phyloP scores from a whole-genome alignment of 164 flowering plant genomes.

The Santalum album region DNA sequence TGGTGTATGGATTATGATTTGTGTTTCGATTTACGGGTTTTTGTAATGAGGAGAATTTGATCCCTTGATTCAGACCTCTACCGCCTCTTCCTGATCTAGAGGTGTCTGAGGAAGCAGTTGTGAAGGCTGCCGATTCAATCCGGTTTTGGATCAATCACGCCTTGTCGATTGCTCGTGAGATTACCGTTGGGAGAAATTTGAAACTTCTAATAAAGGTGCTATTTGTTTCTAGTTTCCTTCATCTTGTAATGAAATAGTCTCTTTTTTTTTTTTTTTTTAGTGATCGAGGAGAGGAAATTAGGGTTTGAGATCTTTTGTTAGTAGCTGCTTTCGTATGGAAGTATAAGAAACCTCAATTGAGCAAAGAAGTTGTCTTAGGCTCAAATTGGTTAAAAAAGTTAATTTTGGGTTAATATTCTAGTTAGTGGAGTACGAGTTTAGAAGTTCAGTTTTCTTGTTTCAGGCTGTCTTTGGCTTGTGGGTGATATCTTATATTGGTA shows the following conservation, averaged over 20 bases:
- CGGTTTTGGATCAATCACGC: slow-evolving; percentile 40
- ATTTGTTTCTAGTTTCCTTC: neutral
- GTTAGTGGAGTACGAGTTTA: too few species aligned
- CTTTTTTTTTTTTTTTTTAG: neutral
- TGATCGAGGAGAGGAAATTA: too few species aligned
- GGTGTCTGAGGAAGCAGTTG: slow-evolving; percentile 49
- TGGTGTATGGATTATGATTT: neutral
- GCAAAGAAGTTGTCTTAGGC: too few species aligned
- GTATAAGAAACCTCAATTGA: too few species aligned
- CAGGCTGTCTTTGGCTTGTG: slow-evolving; percentile 61
- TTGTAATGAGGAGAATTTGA: neutral
- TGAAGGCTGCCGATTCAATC: slow-evolving; percentile 31
- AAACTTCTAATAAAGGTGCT: slow-evolving; percentile 45
- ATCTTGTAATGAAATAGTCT: neutral
- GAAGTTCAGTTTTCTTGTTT: too few species aligned
- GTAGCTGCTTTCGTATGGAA: neutral
- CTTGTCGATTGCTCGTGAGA: slow-evolving; percentile 53
- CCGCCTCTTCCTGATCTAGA: slow-evolving; percentile 86
- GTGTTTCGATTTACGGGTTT: neutral
- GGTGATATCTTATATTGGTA: slow-evolving; percentile 59
- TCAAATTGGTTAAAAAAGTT: too few species aligned
- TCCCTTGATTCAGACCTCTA: slow-evolving; percentile 48
- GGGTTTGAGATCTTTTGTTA: neutral
- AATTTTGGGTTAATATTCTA: too few species aligned
- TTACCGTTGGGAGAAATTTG: slow-evolving; percentile 50